Evolutionary conservation across 768 basidiomycete genomes (phyloP).

Genomic region (Paxillus ammoniavirescens): DNA sequence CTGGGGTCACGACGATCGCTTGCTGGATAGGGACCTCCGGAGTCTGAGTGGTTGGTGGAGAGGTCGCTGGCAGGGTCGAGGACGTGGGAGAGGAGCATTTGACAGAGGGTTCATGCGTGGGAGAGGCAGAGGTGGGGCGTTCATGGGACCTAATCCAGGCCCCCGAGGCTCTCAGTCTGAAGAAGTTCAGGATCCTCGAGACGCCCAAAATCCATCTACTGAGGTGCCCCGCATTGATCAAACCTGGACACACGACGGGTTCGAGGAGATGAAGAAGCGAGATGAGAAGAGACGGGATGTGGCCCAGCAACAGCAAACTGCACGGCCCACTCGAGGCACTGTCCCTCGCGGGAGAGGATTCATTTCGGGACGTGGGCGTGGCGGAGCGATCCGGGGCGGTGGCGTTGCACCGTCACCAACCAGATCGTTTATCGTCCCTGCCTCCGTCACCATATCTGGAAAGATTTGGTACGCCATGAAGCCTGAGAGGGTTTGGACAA

Average conservation of each 20-base stretch:
- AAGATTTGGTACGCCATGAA: conserved; percentile 72
- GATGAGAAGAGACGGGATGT: conserved; percentile 53
- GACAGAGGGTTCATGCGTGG: conserved; percentile 47
- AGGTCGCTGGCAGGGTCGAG: conserved; percentile 70
- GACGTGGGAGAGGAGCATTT: conserved; percentile 54
- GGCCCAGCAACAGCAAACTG: conserved; percentile 32
- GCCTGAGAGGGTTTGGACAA: conserved; percentile 81
- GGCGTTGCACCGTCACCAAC: conserved; percentile 32
- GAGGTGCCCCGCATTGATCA: conserved; percentile 62
- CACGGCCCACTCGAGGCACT: conserved; percentile 33
- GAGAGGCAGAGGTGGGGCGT: conserved; percentile 54
- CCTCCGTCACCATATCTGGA: conserved; percentile 30
- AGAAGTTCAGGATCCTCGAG: conserved; percentile 17
- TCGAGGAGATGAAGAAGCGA: conserved; percentile 78
- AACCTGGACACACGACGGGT: conserved; percentile 84
- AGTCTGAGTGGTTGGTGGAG: conserved; percentile 89
- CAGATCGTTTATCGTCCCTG: conserved; percentile 27
- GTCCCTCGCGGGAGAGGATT: conserved; percentile 45
- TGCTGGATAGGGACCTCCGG: conserved; percentile 78
- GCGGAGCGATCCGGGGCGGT: conserved; percentile 47
- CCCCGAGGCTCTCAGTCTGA: conserved; percentile 17
- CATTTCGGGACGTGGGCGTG: conserved; percentile 41
- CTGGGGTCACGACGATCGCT: conserved; percentile 92
- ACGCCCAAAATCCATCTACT: conserved; percentile 14
- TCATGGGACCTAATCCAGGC: conserved; percentile 18